Percentiles rank a stretch among this genome's conserved stretches.
phyloP scores from a whole-genome alignment of 345 rosid genomes.

The Ailanthus altissimus region DNA sequence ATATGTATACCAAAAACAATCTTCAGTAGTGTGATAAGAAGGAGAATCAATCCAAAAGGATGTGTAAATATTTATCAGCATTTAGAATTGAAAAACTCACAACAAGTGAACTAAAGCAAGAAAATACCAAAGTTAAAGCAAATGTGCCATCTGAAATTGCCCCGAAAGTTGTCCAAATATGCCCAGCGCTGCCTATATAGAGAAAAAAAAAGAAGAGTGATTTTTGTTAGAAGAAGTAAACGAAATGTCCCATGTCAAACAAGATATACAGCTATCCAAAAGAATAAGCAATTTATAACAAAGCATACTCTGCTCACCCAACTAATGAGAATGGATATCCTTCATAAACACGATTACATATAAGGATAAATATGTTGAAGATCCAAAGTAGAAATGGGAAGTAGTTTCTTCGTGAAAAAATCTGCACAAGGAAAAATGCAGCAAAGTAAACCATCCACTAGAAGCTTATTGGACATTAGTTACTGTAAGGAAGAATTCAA shows the following conservation, averaged over 20 bases:
- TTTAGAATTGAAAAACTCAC: not conserved
- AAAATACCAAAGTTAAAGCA: slow-evolving; percentile 89
- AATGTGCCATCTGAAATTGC: slow-evolving; percentile 94
- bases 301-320: slow-evolving; percentile 60
- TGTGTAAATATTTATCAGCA: not conserved
- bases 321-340: slow-evolving; percentile 82
- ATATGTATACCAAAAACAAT: not conserved
- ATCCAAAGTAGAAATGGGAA: slow-evolving; percentile 66
- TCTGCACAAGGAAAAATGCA: slow-evolving; percentile 49
- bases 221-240: slow-evolving; percentile 6
- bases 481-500: not conserved
- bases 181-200: slow-evolving; percentile 59
- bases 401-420: slow-evolving; percentile 56
- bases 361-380: slow-evolving; percentile 72
- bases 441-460: slow-evolving; percentile 29
- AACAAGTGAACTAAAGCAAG: slow-evolving; percentile 12
- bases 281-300: not conserved
- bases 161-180: slow-evolving; percentile 76
- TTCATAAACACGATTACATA: slow-evolving; percentile 78
- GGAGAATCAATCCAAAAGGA: slow-evolving; percentile 1
- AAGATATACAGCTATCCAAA: slow-evolving; percentile 1
- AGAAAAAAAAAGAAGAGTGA: slow-evolving; percentile 16
- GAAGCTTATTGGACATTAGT: not conserved
- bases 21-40: not conserved
- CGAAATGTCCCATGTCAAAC: slow-evolving; percentile 11